Conservation (phyloP, 768 basidiomycete species). For the Boletus fagicola region DNA sequence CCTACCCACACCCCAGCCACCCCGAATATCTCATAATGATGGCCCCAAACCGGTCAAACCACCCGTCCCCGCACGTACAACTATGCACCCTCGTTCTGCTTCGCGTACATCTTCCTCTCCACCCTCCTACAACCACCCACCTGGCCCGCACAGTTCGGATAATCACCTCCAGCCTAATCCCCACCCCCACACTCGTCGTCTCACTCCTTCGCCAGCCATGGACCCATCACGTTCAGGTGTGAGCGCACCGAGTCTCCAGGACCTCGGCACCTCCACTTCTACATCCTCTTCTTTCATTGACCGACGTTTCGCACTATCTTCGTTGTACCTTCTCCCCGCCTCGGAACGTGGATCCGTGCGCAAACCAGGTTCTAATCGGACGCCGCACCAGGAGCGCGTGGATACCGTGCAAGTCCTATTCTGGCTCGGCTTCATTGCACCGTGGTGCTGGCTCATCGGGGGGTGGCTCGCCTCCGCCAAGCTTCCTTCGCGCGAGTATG, state of each 20-base stretch:
- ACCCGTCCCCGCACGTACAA: constrained; percentile 19
- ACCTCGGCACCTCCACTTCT: constrained; percentile 29
- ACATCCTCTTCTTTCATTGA: constrained; percentile 52
- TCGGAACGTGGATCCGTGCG: constrained; percentile 34
- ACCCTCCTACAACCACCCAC: constrained; percentile 25
- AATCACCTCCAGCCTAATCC: constrained; percentile 11
- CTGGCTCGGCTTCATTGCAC: constrained; percentile 71
- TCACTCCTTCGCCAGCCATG: constrained; percentile 4
- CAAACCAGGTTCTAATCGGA: constrained; percentile 16
- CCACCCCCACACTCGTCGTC: constrained; percentile 20
- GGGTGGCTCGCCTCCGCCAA: constrained; percentile 57
- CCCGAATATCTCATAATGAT: constrained; percentile 1
- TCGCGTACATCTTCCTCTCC: constrained; percentile 24
- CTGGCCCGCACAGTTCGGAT: constrained; percentile 19
- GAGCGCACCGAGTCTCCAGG: constrained; percentile 28
- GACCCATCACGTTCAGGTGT: constrained; percentile 13
- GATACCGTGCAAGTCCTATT: constrained; percentile 59
- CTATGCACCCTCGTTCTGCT: constrained; percentile 14
- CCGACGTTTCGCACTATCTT: constrained; percentile 48
- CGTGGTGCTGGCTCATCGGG: constrained; percentile 74
- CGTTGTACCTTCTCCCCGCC: constrained; percentile 35
- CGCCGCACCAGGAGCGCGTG: constrained; percentile 3
- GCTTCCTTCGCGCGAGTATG: constrained; percentile 15
- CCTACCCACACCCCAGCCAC: neutral
- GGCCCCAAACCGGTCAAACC: constrained; percentile 15